A percentile compares a stretch with the other conserved stretches of the same genome.
Evolutionary conservation across 2,329 filamentous ascomycete genomes (phyloP).

Genomic region (Cladosporium cucumerinum): DNA sequence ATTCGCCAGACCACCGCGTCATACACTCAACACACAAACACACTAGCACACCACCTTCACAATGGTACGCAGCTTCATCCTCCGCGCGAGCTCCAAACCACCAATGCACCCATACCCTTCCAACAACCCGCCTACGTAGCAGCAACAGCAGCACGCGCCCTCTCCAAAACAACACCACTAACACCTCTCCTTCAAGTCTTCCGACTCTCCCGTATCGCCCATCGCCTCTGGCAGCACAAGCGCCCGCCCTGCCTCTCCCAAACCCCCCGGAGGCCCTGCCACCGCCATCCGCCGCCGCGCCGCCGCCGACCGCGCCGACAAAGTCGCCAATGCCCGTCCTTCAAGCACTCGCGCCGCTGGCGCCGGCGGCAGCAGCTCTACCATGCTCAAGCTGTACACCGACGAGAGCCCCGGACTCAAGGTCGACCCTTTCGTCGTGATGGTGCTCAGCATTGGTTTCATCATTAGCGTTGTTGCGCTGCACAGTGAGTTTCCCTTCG

Average conservation of each 20-base stretch:
- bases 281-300: slow-evolving; percentile 93
- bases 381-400: slow-evolving; percentile 98
- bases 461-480: slow-evolving; percentile 98
- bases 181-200: slow-evolving; percentile 1
- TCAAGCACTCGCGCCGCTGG: slow-evolving; percentile 90
- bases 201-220: slow-evolving; percentile 7
- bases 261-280: slow-evolving; percentile 87
- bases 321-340: slow-evolving; percentile 88
- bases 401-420: slow-evolving; percentile 96
- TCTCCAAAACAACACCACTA: not conserved
- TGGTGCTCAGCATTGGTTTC: slow-evolving; percentile 94
- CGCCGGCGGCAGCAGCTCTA: slow-evolving; percentile 93
- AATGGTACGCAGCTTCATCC: slow-evolving; percentile 5
- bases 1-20: not conserved
- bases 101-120: not conserved
- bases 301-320: slow-evolving; percentile 95
- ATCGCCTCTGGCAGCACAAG: slow-evolving; percentile 44
- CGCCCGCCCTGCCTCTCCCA: slow-evolving; percentile 78
- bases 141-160: not conserved
- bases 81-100: not conserved
- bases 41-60: not conserved
- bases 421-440: slow-evolving; percentile 95
- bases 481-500: slow-evolving; percentile 95
- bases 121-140: not conserved
- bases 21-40: not conserved